phyloP scores from a whole-genome alignment of 139 green algal genomes.

The Pseudopediastrum boryanum region DNA sequence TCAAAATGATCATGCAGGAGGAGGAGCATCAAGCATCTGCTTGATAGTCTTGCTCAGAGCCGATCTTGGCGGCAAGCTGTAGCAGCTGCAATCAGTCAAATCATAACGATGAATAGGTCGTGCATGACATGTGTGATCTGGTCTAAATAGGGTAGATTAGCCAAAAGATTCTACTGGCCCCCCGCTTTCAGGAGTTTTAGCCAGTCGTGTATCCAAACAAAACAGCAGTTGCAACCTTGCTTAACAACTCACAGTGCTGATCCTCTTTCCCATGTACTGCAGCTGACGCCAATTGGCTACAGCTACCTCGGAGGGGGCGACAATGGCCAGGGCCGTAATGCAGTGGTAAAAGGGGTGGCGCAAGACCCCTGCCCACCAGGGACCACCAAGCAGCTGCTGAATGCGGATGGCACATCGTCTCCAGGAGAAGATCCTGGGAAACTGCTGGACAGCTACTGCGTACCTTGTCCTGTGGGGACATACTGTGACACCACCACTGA shows the following conservation, averaged over 20 bases:
- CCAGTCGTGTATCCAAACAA: no score
- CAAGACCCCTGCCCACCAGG: conserved; percentile 29
- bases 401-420: conserved; percentile 12
- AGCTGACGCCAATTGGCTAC: conserved; percentile 30
- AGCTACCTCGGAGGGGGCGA: conserved; percentile 38
- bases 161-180: no score
- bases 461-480: conserved; percentile 15
- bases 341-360: conserved; percentile 13
- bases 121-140: no score
- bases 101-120: no score
- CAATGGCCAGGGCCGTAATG: conserved; percentile 35
- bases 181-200: no score
- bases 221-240: no score
- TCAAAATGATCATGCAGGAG: no score
- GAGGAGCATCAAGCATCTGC: no score
- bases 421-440: conserved; percentile 31
- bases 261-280: neutral
- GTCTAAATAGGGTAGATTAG: no score
- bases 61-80: no score
- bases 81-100: no score
- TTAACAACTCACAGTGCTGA: neutral
- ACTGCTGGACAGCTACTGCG: conserved; percentile 28
- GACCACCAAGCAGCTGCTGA: conserved; percentile 38
- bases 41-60: no score
- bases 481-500: conserved; percentile 19